Base-by-base conservation (phyloP, 1,284 basidiomycete species). In the Austropuccinia psidii region DNA sequence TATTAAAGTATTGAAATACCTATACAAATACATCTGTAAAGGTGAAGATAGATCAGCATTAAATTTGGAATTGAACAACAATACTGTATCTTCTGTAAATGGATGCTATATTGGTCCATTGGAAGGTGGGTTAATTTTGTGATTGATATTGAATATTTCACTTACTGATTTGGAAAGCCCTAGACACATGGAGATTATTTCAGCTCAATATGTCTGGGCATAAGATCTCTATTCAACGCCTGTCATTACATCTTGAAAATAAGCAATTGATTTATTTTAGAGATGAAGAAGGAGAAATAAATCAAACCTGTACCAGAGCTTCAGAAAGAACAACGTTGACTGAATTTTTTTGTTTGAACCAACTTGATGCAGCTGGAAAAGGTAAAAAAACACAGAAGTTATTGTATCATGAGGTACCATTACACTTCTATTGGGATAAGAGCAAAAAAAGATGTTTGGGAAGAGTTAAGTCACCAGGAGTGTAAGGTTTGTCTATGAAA, bases 21-120 rank as follows among this genome's bases (percentile, higher is more conserved):
- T 82, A 2, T 81, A 81, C 79, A 85, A 85, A 74, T 85, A 85
- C 75, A 80, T 84, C 50, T 80, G 83, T 74, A 85, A 85, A 75
- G 85, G 85, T 0, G 67, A 76, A 29, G 84, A 85, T 76, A 76
- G 79, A 0, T 79, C 79, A 0, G 79, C 81, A 3, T 52, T 84
- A 7, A 52, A 55, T n/a, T 35, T 57, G 2, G 37, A 50, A 5
- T 6, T 41, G 1, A 55, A 47, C 9, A 78, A 84, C 76, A 43
- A 64, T 15, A 64, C 43, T 1, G 6, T 19, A 24, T 24, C 29
- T 8, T 45, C 24, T 31, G 43, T 47, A 17, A 31, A 64, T 64
- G 61, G 58, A 4, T 43, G 11, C 4, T 64, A 64, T 19, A 15
- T 64, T 49, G 45, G 39, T 5, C 61, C 61, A 7, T 47, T 4